These are phyloP conservation scores for Hanseniaspora uvarum DNA, from an alignment of 1,139 yeast genomes.

Conservation along the genomic window DNA sequence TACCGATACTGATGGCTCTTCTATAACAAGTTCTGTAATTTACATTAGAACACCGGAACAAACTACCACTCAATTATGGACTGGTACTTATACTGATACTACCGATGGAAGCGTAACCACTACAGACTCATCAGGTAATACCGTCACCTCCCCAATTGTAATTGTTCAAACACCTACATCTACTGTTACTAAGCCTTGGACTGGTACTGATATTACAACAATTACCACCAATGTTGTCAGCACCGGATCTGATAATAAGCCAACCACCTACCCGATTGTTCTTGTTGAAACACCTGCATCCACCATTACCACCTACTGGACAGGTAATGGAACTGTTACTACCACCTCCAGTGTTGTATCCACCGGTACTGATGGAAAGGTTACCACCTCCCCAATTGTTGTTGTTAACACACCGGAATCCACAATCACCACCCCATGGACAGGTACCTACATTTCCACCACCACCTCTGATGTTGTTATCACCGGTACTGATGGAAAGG, in stretches of 20 bases:
- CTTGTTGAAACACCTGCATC: conserved; percentile 19
- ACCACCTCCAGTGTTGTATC: background rate
- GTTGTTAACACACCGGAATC: conserved; percentile 1
- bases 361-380: background rate
- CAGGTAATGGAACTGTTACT: background rate
- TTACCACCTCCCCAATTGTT: background rate
- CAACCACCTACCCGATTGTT: background rate
- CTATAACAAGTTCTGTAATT: background rate
- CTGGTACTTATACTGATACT: background rate
- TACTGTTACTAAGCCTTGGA: conserved; percentile 7
- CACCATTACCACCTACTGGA: conserved; percentile 2
- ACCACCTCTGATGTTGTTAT: background rate
- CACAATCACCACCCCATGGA: background rate
- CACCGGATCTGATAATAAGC: conserved; percentile 2
- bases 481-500: background rate
- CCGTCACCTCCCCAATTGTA: background rate
- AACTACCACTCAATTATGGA: conserved; percentile 11
- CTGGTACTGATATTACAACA: conserved; percentile 11
- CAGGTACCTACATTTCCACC: background rate
- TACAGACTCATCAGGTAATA: background rate
- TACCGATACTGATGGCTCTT: conserved; percentile 1
- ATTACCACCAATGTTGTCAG: background rate
- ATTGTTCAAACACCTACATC: background rate
- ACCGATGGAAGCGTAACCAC: background rate
- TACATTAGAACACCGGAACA: conserved; percentile 18